These are phyloP conservation scores for Grifola frondosa DNA, from an alignment of 1,284 basidiomycete genomes.

Conservation along the genomic window DNA sequence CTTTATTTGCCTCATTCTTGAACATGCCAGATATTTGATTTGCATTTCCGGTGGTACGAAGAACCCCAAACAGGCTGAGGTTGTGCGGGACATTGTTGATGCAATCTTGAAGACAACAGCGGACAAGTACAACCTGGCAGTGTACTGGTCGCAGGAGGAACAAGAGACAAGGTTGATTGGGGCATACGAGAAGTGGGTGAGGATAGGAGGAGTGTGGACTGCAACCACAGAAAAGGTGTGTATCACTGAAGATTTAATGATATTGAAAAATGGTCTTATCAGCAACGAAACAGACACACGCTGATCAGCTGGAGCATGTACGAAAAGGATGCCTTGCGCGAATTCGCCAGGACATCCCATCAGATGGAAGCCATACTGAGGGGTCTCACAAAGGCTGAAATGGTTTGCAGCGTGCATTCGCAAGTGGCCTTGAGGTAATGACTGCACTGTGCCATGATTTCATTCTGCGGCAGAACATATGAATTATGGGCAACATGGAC, in stretches of 20 bases:
- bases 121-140: conserved; percentile 6
- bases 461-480: too few species aligned
- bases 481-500: background rate
- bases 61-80: conserved; percentile 6
- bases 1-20: background rate
- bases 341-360: conserved; percentile 14
- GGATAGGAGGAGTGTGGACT: conserved; percentile 20
- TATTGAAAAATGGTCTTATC: too few species aligned
- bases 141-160: conserved; percentile 12
- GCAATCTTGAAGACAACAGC: conserved; percentile 16
- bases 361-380: too few species aligned
- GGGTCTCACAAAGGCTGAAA: conserved; percentile 28
- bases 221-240: conserved; percentile 19
- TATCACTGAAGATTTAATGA: too few species aligned
- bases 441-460: background rate
- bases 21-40: too few species aligned
- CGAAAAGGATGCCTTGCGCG: conserved; percentile 24
- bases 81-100: conserved; percentile 10
- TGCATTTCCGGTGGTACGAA: background rate
- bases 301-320: conserved; percentile 26
- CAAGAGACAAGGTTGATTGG: conserved; percentile 9
- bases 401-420: conserved; percentile 13
- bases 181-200: conserved; percentile 16
- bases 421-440: conserved; percentile 21
- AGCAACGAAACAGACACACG: too few species aligned